These are phyloP conservation scores for Colletotrichum ledebouriae DNA, from an alignment of 2,329 filamentous ascomycete species.

Conservation along the genomic window DNA sequence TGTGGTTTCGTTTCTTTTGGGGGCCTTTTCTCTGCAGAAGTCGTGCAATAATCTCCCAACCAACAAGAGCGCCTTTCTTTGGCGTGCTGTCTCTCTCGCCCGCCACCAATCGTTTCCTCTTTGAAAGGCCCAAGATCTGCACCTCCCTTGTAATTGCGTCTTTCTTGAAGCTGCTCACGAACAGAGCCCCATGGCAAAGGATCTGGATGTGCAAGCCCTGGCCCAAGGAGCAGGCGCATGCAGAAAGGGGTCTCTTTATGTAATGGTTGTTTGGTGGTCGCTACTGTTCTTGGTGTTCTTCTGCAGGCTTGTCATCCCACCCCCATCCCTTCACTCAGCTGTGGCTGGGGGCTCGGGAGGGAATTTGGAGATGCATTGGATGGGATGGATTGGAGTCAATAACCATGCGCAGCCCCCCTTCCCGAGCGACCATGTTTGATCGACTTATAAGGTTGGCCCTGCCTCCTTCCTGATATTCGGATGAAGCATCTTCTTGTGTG, in stretches of 20 bases:
- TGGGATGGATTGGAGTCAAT: conserved; percentile 27
- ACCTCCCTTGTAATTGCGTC: conserved; percentile 22
- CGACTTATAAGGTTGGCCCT: conserved; percentile 40
- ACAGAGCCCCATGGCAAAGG: conserved; percentile 12
- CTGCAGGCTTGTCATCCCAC: conserved; percentile 15
- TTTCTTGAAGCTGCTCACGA: conserved; percentile 25
- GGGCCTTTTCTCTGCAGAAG: conserved; percentile 17
- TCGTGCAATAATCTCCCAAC: conserved; percentile 3
- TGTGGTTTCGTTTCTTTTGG: conserved; percentile 5
- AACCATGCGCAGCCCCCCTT: conserved; percentile 20
- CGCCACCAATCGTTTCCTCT: conserved; percentile 26
- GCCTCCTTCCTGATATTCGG: conserved; percentile 23
- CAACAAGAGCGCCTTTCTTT: conserved; percentile 6
- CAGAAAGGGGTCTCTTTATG: conserved; percentile 14
- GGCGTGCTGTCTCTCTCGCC: not conserved
- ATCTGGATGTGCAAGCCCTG: conserved; percentile 13
- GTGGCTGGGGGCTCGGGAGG: conserved; percentile 29
- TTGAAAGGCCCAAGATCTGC: conserved; percentile 7
- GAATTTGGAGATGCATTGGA: conserved; percentile 18
- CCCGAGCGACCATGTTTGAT: conserved; percentile 1
- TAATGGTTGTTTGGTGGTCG: conserved; percentile 3
- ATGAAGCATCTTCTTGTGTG: conserved; percentile 24
- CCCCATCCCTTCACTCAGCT: conserved; percentile 34
- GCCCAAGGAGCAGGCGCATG: conserved; percentile 5
- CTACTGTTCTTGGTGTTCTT: not conserved